phyloP scores from a whole-genome alignment of 108 stramenopile species.

The Parietichytrium sp. region DNA sequence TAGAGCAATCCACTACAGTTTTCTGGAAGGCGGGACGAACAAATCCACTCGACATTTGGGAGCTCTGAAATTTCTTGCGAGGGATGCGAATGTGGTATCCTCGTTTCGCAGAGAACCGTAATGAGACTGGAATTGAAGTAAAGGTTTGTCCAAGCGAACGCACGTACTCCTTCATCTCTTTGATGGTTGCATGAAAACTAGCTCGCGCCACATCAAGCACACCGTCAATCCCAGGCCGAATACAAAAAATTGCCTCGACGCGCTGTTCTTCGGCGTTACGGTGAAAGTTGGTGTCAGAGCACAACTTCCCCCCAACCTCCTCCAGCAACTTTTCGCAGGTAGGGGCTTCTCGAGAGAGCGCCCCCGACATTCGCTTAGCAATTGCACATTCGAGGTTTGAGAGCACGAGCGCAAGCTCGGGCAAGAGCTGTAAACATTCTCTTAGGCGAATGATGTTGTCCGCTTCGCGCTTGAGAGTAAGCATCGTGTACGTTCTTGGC shows the following conservation, averaged over 20 bases:
- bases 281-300: not conserved
- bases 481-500: not conserved
- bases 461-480: slow-evolving; percentile 25
- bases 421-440: not conserved
- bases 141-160: not conserved
- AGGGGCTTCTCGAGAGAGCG: no score
- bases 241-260: slow-evolving; percentile 5
- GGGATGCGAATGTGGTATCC: slow-evolving; percentile 30
- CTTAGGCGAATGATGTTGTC: slow-evolving; percentile 12
- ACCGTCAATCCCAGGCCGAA: not conserved
- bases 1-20: slow-evolving; percentile 16
- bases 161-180: slow-evolving; percentile 5
- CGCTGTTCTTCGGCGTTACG: slow-evolving; percentile 16
- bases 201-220: not conserved
- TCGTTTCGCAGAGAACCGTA: slow-evolving; percentile 13
- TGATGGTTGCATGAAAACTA: not conserved
- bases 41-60: not conserved
- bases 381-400: no score
- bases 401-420: not conserved
- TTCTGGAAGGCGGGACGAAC: slow-evolving; percentile 28
- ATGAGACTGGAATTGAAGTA: not conserved
- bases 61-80: not conserved
- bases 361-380: no score
- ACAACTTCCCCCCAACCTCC: no score
- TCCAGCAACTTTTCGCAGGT: no score